These are phyloP conservation scores for Fusarium sp. DNA, from an alignment of 2,329 filamentous ascomycete genomes.

Conservation along the genomic window DNA sequence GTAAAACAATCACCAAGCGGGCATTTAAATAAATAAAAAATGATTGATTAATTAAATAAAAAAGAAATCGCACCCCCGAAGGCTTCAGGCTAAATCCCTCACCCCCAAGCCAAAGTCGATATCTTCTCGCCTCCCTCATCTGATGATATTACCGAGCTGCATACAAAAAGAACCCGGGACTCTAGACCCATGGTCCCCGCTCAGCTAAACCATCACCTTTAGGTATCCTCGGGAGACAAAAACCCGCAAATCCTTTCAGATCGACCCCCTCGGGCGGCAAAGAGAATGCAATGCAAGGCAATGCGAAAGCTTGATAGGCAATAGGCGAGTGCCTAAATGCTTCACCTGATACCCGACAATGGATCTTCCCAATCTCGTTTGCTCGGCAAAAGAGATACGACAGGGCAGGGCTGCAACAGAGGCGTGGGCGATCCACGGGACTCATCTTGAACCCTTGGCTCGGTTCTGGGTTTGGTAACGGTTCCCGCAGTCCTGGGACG, in stretches of 20 bases:
- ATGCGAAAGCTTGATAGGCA: slow-evolving; percentile 24
- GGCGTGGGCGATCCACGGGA: slow-evolving; percentile 24
- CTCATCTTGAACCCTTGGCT: slow-evolving; percentile 30
- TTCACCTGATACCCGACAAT: slow-evolving; percentile 32
- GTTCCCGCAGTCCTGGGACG: slow-evolving; percentile 27
- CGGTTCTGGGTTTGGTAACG: neutral
- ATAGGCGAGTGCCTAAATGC: slow-evolving; percentile 31
- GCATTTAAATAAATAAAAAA: neutral
- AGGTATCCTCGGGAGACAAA: slow-evolving; percentile 29
- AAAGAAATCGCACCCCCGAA: slow-evolving; percentile 11
- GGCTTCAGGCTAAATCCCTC: slow-evolving; percentile 21
- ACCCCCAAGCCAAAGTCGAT: slow-evolving; percentile 17
- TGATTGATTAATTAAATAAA: neutral
- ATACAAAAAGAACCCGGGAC: slow-evolving; percentile 20
- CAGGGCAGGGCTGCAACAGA: slow-evolving; percentile 7
- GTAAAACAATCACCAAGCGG: neutral
- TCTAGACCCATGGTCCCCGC: slow-evolving; percentile 32
- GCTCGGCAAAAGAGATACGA: slow-evolving; percentile 11
- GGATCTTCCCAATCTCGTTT: slow-evolving; percentile 30
- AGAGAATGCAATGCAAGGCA: neutral
- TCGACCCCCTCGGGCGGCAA: slow-evolving; percentile 8
- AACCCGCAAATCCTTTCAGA: slow-evolving; percentile 30
- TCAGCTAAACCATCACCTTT: neutral
- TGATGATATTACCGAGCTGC: slow-evolving; percentile 26
- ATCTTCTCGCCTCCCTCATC: slow-evolving; percentile 27